These are phyloP conservation scores for Nothopassalora personata DNA, from an alignment of 2,329 filamentous ascomycete species.

Conservation along the genomic window DNA sequence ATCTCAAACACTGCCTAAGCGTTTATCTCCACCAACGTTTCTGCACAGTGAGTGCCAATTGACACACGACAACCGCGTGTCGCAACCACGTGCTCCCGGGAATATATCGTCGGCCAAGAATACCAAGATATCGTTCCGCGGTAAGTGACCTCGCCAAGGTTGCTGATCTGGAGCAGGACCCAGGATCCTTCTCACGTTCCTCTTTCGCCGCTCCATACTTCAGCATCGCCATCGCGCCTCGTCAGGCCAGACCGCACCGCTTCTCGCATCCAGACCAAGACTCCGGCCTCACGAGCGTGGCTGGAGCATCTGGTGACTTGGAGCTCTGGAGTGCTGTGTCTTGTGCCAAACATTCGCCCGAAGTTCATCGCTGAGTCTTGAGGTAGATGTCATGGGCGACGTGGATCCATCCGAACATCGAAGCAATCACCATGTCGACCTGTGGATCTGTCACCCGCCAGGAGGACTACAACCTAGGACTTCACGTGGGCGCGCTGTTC, in stretches of 20 bases:
- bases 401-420: background rate
- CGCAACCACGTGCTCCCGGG: background rate
- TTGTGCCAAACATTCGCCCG: too few species aligned
- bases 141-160: too few species aligned
- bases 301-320: too few species aligned
- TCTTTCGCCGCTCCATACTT: too few species aligned
- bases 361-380: background rate
- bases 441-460: slow-evolving; percentile 46
- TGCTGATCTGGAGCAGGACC: too few species aligned
- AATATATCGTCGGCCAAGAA: background rate
- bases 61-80: background rate
- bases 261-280: too few species aligned
- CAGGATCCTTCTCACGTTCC: too few species aligned
- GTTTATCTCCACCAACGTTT: background rate
- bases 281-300: too few species aligned
- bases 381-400: background rate
- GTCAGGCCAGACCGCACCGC: too few species aligned
- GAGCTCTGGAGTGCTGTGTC: too few species aligned
- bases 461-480: slow-evolving; percentile 46
- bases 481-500: slow-evolving; percentile 51
- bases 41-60: background rate
- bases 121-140: too few species aligned
- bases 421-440: slow-evolving; percentile 23
- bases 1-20: background rate
- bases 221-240: too few species aligned